Percentiles rank a stretch among this genome's conserved stretches.
These are phyloP conservation scores for Glebionis coronaria DNA, from an alignment of 129 eudicot genomes.

Conservation along the genomic window DNA sequence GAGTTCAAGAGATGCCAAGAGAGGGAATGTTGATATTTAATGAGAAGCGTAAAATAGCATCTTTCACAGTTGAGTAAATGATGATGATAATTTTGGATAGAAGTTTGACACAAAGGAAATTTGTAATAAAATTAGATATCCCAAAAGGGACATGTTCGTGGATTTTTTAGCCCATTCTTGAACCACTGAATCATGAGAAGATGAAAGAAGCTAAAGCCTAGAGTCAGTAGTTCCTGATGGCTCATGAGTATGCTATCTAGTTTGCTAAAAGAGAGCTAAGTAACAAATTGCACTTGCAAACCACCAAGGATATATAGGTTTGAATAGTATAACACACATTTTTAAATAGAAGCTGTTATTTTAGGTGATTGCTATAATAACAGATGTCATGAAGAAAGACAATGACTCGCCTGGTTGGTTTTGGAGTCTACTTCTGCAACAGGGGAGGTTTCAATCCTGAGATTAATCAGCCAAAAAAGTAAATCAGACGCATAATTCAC, in stretches of 20 bases:
- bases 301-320: conserved; percentile 4
- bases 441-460: conserved; percentile 52
- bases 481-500: conserved; percentile 15
- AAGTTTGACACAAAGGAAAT: not conserved
- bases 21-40: not conserved
- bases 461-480: conserved; percentile 17
- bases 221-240: not conserved
- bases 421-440: conserved; percentile 54
- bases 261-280: not conserved
- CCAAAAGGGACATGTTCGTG: not conserved
- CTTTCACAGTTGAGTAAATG: not conserved
- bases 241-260: not conserved
- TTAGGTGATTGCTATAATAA: conserved; percentile 11
- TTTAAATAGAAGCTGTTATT: not conserved
- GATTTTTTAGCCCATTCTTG: conserved; percentile 4
- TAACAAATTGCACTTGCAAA: not conserved
- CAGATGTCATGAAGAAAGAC: not conserved
- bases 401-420: conserved; percentile 58
- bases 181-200: not conserved
- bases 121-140: not conserved
- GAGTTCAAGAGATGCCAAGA: not conserved
- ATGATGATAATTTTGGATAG: conserved; percentile 9
- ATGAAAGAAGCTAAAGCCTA: conserved; percentile 1
- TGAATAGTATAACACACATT: not conserved
- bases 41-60: not conserved